phyloP scores from a whole-genome alignment of 805 yeast genomes.

The Schwanniomyces polymorphus region DNA sequence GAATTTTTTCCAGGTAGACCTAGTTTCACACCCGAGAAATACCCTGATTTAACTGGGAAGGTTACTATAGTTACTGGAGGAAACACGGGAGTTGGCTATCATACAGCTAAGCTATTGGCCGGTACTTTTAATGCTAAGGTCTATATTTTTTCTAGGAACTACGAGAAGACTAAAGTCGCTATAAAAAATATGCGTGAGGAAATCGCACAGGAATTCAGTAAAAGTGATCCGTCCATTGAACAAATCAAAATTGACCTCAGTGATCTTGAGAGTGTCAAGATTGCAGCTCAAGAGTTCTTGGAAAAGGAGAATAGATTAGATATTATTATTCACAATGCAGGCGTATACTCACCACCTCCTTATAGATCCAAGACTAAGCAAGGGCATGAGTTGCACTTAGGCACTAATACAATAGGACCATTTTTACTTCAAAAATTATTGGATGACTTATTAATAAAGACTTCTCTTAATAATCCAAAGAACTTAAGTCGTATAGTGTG shows the following conservation, averaged over 20 bases:
- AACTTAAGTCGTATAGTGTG: conserved; percentile 42
- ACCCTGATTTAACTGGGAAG: conserved; percentile 37
- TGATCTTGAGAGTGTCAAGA: conserved; percentile 42
- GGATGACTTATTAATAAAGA: conserved; percentile 32
- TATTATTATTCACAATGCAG: conserved; percentile 22
- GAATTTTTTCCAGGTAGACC: conserved; percentile 14
- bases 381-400: conserved; percentile 47
- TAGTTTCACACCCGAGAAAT: conserved; percentile 23
- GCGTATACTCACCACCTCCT: conserved; percentile 26
- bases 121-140: conserved; percentile 19
- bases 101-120: conserved; percentile 26
- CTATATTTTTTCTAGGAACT: conserved; percentile 35
- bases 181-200: conserved; percentile 23
- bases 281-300: conserved; percentile 29
- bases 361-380: conserved; percentile 31
- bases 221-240: conserved; percentile 14
- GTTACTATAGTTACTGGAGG: conserved; percentile 41
- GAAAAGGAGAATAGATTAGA: conserved; percentile 12
- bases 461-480: conserved; percentile 22
- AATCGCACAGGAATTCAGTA: conserved; percentile 15
- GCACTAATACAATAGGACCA: conserved; percentile 48
- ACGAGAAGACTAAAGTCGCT: conserved; percentile 26
- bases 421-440: conserved; percentile 42
- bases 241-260: conserved; percentile 35
- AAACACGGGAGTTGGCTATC: conserved; percentile 34